Evolutionary conservation across 2,329 filamentous ascomycete species (phyloP), one percentile per base, ranked within the genome.

Genomic region (Penicillium psychrosexuale): DNA sequence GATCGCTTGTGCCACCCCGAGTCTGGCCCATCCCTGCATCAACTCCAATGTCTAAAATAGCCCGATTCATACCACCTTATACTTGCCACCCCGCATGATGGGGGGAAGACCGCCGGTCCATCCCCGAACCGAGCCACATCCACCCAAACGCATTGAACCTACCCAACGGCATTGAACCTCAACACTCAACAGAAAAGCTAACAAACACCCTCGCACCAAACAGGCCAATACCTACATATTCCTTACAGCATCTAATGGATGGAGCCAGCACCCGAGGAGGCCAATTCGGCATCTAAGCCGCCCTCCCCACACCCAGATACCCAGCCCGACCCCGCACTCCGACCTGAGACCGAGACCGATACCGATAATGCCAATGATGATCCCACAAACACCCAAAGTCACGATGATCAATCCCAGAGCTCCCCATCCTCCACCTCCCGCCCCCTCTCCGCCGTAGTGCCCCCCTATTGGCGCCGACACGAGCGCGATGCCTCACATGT

Each of bases 401-500:
- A 45, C 43, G 58, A 63, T 58, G 60, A 47, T 44, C 51, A 58
- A 24, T 34, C 50, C 37, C 22, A 43, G 8, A 60, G 58, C 31
- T 37, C 45, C 8, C 28, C 48, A 36, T 44, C 61, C 53, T 38
- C 59, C 49, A 28, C 45, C 4, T 58, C 59, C 19, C 48, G 60
- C n/a, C 59, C 61, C n/a, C 19, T 61, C 51, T 73, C 72, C 34
- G 66, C 66, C 28, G 66, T 73, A 57, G 64, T 73, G 33, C 77
- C 77, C 19, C 76, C 76, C 9, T 78, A 78, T 58, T 79, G 77
- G 77, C 69, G 70, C 24, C 76, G 78, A 50, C 69, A 72, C 48
- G 62, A 63, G 30, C 72, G 76, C 45, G 69, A 71, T 48, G 56
- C 67, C 17, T 78, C 76, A 19, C 73, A 73, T 28, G 66, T 70